Percentiles rank a stretch among this genome's conserved stretches.
Evolutionary conservation across 805 yeast species (phyloP).

Genomic region (Candida xiaguanensis): DNA sequence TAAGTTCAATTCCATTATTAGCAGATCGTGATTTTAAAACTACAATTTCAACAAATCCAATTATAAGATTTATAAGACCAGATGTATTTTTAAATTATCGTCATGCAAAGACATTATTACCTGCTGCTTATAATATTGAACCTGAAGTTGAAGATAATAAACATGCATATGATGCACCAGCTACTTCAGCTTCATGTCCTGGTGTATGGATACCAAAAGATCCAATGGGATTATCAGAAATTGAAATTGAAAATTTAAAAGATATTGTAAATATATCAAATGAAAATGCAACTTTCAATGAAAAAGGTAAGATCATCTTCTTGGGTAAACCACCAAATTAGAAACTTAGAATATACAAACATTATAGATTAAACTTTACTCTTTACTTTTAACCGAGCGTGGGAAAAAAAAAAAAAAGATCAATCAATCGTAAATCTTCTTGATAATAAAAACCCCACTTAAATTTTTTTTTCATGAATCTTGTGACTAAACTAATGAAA

Average conservation of each 20-base stretch:
- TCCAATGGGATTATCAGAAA: constrained; percentile 73
- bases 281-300: constrained; percentile 54
- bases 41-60: constrained; percentile 36
- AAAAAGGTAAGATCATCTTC: constrained; percentile 29
- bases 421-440: too few relatives aligned
- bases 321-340: constrained; percentile 32
- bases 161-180: constrained; percentile 77
- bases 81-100: constrained; percentile 51
- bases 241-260: constrained; percentile 52
- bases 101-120: constrained; percentile 29
- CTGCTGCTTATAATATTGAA: constrained; percentile 30
- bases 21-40: constrained; percentile 61
- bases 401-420: neutral
- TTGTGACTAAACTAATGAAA: neutral
- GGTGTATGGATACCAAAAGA: constrained; percentile 92
- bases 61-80: constrained; percentile 53
- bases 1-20: constrained; percentile 47
- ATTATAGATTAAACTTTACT: too few relatives aligned
- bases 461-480: neutral
- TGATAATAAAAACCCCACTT: too few relatives aligned
- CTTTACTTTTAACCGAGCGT: neutral
- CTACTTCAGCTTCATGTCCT: constrained; percentile 64
- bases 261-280: constrained; percentile 62
- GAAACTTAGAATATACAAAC: too few relatives aligned
- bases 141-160: constrained; percentile 44